Evolutionary conservation across 1,284 basidiomycete species (phyloP), one percentile per base, ranked within the genome.

Genomic region (Naganishia sp.): DNA sequence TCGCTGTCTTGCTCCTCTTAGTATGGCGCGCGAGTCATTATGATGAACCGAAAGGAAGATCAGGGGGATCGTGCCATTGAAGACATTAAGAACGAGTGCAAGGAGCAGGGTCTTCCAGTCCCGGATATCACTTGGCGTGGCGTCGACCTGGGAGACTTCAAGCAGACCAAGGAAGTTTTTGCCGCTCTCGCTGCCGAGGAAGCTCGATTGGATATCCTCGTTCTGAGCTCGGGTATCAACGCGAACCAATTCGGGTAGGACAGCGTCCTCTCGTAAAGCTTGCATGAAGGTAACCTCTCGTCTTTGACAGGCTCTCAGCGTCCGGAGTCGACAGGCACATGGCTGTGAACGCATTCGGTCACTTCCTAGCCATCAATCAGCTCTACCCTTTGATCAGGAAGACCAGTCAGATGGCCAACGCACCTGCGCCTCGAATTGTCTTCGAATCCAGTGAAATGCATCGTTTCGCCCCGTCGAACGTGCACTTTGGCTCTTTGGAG

Each of bases 341-440:
- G 60, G 71, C 44, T 10, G 50, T 65, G n/a, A 63, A 59, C 49
- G 77, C 80, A 54, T 77, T 82, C 55, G 81, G 81, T 0, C 81
- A 83, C 72, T 81, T 80, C 75, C 76, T 81, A 70, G 78, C 81
- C 68, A 76, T 81, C 73, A 83, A 83, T 73, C 80, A 72, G 36
- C 75, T 83, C 64, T 79, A 83, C 65, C 81, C 81, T 1, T 76
- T 83, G 60, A 71, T 82, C 50, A 78, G 78, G 64, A 78, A 79
- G 71, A 82, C 80, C 10, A 75, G 79, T 31, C 73, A 70, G 53
- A 57, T 75, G 13, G 74, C 75, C 54, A 63, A 73, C 11, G 55
- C 74, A 1, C 66, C 68, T 13, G 72, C 70, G 23, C 80, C 81
- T 0, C 79, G 82, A 28, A 81, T 83, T 73, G 75, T 84, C 55